Percentiles rank a stretch among this genome's conserved stretches.
phyloP scores from a whole-genome alignment of 225 moss, liverwort and hornwort species.

The Antitrichia curtipendula region DNA sequence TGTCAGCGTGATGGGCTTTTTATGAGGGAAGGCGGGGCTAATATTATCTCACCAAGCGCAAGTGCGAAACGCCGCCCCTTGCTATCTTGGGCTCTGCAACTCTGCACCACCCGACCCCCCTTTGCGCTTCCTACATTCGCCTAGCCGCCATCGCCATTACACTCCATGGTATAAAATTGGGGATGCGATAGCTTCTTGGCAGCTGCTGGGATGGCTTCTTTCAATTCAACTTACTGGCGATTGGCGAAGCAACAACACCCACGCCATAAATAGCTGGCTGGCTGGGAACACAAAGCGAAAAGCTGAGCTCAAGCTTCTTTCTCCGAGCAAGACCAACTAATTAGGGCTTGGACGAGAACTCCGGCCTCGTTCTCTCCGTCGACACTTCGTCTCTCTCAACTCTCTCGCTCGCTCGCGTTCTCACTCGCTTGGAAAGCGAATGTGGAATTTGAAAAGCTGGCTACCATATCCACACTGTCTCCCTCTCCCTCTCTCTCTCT shows the following conservation, averaged over 20 bases:
- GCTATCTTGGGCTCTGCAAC: background rate
- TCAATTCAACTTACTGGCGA: background rate
- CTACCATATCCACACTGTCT: background rate
- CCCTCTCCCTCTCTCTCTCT: background rate
- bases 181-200: background rate
- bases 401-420: background rate
- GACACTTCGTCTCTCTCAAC: background rate
- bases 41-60: background rate
- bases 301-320: background rate
- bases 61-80: background rate
- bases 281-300: background rate
- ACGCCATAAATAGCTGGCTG: background rate
- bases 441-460: background rate
- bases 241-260: background rate
- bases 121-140: background rate
- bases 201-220: background rate
- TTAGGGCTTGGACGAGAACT: background rate
- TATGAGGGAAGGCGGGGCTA: background rate
- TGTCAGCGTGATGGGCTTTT: background rate
- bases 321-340: background rate
- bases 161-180: background rate
- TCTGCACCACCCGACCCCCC: no score
- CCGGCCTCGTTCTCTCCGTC: background rate
- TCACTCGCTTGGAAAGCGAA: background rate
- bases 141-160: background rate